These are phyloP conservation scores for Pleurotus platypus DNA, from an alignment of 768 basidiomycete species.

Conservation along the genomic window DNA sequence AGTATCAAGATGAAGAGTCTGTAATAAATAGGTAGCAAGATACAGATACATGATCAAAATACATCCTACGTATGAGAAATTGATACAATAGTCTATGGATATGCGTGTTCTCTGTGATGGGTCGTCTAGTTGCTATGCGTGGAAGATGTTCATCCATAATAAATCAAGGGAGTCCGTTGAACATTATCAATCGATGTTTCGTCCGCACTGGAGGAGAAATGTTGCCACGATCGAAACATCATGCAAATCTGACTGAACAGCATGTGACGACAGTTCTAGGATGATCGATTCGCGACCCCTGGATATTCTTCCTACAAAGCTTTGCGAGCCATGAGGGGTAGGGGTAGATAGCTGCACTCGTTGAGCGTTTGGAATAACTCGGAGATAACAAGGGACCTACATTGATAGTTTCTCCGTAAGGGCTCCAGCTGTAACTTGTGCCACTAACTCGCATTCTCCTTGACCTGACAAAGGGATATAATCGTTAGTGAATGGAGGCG, in stretches of 20 bases:
- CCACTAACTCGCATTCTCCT: conserved; percentile 37
- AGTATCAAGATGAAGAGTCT: neutral
- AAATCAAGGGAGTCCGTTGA: neutral
- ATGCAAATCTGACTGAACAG: conserved; percentile 40
- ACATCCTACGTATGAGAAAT: neutral
- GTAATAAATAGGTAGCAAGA: neutral
- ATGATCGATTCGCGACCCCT: conserved; percentile 28
- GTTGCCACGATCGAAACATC: conserved; percentile 44
- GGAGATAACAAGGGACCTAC: conserved; percentile 14
- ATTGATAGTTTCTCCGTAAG: conserved; percentile 19
- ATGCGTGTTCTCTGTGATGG: too few species aligned
- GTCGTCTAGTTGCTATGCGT: too few species aligned
- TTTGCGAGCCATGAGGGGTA: conserved; percentile 5
- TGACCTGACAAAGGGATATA: conserved; percentile 18
- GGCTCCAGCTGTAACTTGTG: conserved; percentile 37
- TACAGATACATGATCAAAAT: neutral
- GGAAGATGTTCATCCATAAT: neutral
- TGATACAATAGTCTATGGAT: neutral
- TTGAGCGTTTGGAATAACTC: neutral
- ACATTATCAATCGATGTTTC: conserved; percentile 37
- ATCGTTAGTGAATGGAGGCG: neutral
- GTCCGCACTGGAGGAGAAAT: conserved; percentile 44
- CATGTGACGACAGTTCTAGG: conserved; percentile 44
- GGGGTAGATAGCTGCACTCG: conserved; percentile 18
- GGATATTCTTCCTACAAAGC: conserved; percentile 30